A percentile compares a stretch with the other conserved stretches of the same genome.
Evolutionary conservation across 805 yeast genomes (phyloP).

Genomic region (Scheffersomyces amazonensis): DNA sequence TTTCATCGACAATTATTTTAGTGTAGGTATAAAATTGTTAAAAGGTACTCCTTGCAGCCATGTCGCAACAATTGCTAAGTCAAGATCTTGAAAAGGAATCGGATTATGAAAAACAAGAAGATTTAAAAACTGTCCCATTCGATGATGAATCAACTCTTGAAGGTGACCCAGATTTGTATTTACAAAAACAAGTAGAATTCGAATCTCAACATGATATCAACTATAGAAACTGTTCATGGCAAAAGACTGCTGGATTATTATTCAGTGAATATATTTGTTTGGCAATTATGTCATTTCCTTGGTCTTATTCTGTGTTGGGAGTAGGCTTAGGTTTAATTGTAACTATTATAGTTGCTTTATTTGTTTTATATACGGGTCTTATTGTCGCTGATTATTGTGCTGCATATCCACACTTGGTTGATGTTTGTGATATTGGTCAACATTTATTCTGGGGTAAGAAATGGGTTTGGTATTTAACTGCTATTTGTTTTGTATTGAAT

Average conservation of each 20-base stretch:
- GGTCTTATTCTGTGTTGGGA: constrained; percentile 61
- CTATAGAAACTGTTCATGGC: constrained; percentile 55
- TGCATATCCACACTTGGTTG: constrained; percentile 48
- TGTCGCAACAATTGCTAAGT: neutral
- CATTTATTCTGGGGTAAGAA: constrained; percentile 48
- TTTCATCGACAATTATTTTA: too few species aligned
- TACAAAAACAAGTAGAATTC: constrained; percentile 7
- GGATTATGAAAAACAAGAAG: neutral
- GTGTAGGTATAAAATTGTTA: too few species aligned
- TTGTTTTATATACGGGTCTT: constrained; percentile 55
- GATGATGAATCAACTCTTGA: constrained; percentile 1
- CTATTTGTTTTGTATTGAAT: constrained; percentile 50
- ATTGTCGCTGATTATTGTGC: constrained; percentile 54
- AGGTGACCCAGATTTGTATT: constrained; percentile 11
- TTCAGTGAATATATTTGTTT: constrained; percentile 60
- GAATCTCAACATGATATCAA: constrained; percentile 31
- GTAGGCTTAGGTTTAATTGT: constrained; percentile 56
- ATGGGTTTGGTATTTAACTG: constrained; percentile 58
- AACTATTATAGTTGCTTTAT: constrained; percentile 48
- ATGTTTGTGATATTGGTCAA: constrained; percentile 60
- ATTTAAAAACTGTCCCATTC: neutral
- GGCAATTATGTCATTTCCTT: constrained; percentile 65
- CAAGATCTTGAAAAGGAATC: neutral
- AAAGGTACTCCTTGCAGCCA: neutral
- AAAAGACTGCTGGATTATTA: constrained; percentile 55